These are phyloP conservation scores for Solanum raphanifolium DNA, from an alignment of 257 asterid species.

Conservation along the genomic window DNA sequence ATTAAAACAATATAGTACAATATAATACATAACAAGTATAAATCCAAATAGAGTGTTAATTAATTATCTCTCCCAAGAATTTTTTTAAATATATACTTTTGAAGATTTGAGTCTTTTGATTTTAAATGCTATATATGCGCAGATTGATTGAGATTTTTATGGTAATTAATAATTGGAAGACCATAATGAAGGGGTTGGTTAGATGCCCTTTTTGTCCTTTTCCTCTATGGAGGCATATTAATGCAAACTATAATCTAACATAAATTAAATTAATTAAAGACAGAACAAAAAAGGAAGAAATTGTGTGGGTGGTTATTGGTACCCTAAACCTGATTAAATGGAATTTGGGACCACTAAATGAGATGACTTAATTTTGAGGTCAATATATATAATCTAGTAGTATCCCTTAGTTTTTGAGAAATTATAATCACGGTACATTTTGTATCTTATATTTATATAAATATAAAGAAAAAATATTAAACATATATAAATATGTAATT, in stretches of 20 bases:
- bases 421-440: neutral
- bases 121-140: neutral
- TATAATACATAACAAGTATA: too few species aligned
- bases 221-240: neutral
- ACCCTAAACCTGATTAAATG: neutral
- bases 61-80: neutral
- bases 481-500: neutral
- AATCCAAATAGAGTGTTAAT: neutral
- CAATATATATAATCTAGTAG: neutral
- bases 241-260: neutral
- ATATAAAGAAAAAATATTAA: neutral
- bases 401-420: neutral
- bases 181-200: neutral
- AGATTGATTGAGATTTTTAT: neutral
- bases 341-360: neutral
- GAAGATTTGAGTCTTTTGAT: neutral
- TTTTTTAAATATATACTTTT: neutral
- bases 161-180: neutral
- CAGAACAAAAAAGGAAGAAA: neutral
- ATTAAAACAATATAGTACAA: too few species aligned
- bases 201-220: neutral
- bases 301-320: neutral
- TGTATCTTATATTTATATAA: neutral
- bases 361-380: neutral
- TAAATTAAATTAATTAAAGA: neutral